Conservation (phyloP, 805 yeast species). For the Dipodascopsis uninucleata region DNA sequence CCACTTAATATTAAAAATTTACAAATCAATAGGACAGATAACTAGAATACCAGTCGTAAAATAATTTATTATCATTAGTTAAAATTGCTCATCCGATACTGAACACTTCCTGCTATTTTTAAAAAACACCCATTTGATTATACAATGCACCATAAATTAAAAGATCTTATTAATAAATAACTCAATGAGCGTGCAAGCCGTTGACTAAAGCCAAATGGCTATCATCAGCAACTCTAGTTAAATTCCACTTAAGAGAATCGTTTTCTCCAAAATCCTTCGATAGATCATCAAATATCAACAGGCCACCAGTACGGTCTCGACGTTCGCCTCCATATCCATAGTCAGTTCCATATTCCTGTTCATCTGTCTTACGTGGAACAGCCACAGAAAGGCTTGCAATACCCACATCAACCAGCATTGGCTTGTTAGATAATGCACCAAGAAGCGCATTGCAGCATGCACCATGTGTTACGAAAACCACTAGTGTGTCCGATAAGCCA, state of each 20-base stretch:
- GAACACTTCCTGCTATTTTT: too few species aligned
- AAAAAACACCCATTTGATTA: too few species aligned
- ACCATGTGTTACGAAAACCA: conserved; percentile 40
- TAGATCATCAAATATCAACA: conserved; percentile 4
- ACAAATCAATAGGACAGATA: too few species aligned
- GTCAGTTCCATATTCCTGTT: conserved; percentile 7
- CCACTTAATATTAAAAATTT: too few species aligned
- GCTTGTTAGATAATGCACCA: conserved; percentile 34
- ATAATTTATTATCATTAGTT: too few species aligned
- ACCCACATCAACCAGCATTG: conserved; percentile 34
- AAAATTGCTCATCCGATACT: too few species aligned
- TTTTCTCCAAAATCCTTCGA: neutral
- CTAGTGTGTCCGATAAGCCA: conserved; percentile 18
- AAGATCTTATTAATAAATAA: too few species aligned
- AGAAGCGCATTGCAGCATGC: conserved; percentile 40
- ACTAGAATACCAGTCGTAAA: too few species aligned
- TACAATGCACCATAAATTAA: too few species aligned
- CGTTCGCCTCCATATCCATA: conserved; percentile 24
- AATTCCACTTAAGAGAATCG: conserved; percentile 13
- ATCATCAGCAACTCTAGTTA: conserved; percentile 21
- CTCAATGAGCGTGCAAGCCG: too few species aligned
- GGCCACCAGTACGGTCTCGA: conserved; percentile 20
- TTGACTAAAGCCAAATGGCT: too few species aligned
- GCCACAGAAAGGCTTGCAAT: conserved; percentile 32
- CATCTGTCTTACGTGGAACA: conserved; percentile 17